Evolutionary conservation across 1,284 basidiomycete genomes (phyloP).

Genomic region (Melampsora americana): DNA sequence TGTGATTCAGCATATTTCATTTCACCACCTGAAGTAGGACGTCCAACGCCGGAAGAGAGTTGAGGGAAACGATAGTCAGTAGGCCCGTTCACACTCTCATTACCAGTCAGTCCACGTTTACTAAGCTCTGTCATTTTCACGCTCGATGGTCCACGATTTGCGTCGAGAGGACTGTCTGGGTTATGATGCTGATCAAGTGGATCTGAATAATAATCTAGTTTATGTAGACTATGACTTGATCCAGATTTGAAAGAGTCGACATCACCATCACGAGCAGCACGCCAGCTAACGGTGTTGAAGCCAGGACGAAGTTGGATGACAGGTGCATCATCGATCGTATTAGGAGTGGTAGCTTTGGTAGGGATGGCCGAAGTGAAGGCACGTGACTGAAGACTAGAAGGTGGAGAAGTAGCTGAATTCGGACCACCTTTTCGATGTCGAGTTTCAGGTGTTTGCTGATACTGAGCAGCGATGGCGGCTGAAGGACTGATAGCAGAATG

Average conservation of each 20-base stretch:
- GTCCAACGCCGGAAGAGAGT: neutral
- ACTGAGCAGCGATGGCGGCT: constrained; percentile 38
- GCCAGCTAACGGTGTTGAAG: constrained; percentile 19
- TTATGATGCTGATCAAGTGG: neutral
- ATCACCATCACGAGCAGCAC: constrained; percentile 31
- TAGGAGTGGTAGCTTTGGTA: constrained; percentile 13
- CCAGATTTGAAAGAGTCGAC: constrained; percentile 36
- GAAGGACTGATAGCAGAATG: constrained; percentile 20
- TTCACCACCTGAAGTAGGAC: constrained; percentile 15
- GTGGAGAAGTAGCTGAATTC: constrained; percentile 5
- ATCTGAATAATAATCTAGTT: constrained; percentile 38
- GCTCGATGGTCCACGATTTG: constrained; percentile 12
- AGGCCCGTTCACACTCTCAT: neutral
- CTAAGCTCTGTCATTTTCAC: constrained; percentile 33
- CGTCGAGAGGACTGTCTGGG: neutral
- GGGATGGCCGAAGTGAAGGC: constrained; percentile 36
- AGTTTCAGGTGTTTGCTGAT: constrained; percentile 32
- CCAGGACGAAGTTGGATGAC: constrained; percentile 32
- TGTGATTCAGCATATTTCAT: constrained; percentile 35
- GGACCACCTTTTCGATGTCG: constrained; percentile 17
- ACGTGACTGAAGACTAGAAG: constrained; percentile 8
- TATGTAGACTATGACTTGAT: constrained; percentile 33
- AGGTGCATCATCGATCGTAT: constrained; percentile 29
- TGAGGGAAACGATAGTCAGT: neutral
- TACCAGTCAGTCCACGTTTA: constrained; percentile 13